Conservation (phyloP, 2,329 filamentous ascomycete genomes). For the Monosporascus sp. region DNA sequence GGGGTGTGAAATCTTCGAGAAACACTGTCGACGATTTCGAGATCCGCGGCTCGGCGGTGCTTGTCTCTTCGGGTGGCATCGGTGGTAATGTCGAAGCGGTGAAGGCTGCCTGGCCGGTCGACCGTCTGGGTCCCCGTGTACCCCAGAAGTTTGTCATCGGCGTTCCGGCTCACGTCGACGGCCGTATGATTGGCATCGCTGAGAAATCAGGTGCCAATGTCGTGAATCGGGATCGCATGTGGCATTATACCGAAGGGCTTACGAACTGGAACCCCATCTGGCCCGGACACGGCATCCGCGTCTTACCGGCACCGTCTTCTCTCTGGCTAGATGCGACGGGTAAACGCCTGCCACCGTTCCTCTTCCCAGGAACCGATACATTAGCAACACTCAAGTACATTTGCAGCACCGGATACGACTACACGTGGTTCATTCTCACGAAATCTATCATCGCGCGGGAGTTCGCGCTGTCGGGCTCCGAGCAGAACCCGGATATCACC, state of each 20-base stretch:
- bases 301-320: conserved; percentile 55
- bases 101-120: conserved; percentile 51
- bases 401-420: conserved; percentile 55
- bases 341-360: conserved; percentile 49
- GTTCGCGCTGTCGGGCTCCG: conserved; percentile 56
- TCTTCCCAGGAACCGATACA: conserved; percentile 54
- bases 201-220: conserved; percentile 46
- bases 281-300: conserved; percentile 55
- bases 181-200: conserved; percentile 54
- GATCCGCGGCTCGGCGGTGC: conserved; percentile 44
- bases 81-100: conserved; percentile 57
- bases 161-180: conserved; percentile 60
- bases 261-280: conserved; percentile 59
- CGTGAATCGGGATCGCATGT: conserved; percentile 59
- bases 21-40: conserved; percentile 46
- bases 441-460: conserved; percentile 55
- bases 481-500: conserved; percentile 58
- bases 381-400: conserved; percentile 54
- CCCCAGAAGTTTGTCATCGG: conserved; percentile 53
- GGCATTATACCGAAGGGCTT: conserved; percentile 61
- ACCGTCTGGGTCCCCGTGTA: conserved; percentile 50
- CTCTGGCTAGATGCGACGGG: conserved; percentile 58
- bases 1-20: conserved; percentile 49
- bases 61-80: conserved; percentile 54
- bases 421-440: conserved; percentile 58